Evolutionary conservation across 78 protist genomes (phyloP).

Genomic region (Dictyostelium purpureum): DNA sequence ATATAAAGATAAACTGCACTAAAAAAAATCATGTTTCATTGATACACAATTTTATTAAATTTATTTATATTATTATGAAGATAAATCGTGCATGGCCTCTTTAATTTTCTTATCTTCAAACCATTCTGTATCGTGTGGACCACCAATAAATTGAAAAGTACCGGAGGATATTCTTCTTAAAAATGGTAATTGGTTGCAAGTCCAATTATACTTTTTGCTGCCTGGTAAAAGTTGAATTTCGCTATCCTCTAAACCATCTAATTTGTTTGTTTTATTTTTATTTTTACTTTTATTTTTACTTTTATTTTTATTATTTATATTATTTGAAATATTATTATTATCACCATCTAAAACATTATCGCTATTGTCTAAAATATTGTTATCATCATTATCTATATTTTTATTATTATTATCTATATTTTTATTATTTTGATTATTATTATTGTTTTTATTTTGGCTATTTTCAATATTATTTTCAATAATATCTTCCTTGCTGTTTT

Average conservation of each 20-base stretch:
- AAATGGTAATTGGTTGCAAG: slow-evolving; percentile 24
- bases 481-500: neutral
- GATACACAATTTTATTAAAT: too few species aligned
- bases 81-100: slow-evolving; percentile 2
- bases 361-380: neutral
- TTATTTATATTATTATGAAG: neutral
- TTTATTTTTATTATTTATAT: too few species aligned
- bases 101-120: slow-evolving; percentile 39
- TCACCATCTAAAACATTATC: neutral
- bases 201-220: slow-evolving; percentile 41
- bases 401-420: neutral
- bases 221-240: too few species aligned
- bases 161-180: slow-evolving; percentile 59
- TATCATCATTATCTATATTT: neutral
- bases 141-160: slow-evolving; percentile 19
- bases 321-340: too few species aligned
- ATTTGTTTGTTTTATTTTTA: too few species aligned
- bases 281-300: too few species aligned
- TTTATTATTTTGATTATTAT: neutral
- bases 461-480: neutral
- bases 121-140: slow-evolving; percentile 32
- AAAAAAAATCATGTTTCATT: too few species aligned
- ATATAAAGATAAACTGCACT: too few species aligned
- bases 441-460: neutral
- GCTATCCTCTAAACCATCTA: too few species aligned